Evolutionary conservation across 2,329 filamentous ascomycete genomes (phyloP).

Genomic region (Arthrobotrys megalospora): DNA sequence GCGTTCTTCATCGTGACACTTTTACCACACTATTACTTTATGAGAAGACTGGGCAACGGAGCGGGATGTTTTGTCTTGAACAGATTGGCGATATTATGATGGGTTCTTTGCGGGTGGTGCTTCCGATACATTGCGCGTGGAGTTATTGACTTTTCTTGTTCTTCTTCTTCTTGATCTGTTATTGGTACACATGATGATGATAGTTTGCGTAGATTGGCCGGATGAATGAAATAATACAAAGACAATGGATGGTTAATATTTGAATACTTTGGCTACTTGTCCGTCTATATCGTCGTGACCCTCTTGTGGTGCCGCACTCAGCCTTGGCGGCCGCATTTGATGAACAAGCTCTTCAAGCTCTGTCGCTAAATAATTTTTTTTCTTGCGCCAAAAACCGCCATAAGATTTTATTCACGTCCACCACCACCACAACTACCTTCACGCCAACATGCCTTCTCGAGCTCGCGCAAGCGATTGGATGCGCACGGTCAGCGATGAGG

Average conservation of each 20-base stretch:
- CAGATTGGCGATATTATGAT: slow-evolving; percentile 29
- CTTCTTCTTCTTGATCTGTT: neutral
- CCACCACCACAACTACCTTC: slow-evolving; percentile 1
- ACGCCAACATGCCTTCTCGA: slow-evolving; percentile 48
- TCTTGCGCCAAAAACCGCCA: neutral
- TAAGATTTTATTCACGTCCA: slow-evolving; percentile 24
- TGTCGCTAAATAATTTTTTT: slow-evolving; percentile 28
- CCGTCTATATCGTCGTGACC: neutral
- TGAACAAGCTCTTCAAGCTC: neutral
- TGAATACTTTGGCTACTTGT: neutral
- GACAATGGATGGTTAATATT: neutral
- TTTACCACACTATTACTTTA: slow-evolving; percentile 34
- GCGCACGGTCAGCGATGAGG: slow-evolving; percentile 42
- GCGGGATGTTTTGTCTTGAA: slow-evolving; percentile 17
- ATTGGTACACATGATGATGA: neutral
- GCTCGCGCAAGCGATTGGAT: slow-evolving; percentile 60
- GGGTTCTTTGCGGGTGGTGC: slow-evolving; percentile 21
- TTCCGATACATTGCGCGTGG: slow-evolving; percentile 31
- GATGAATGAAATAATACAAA: slow-evolving; percentile 2
- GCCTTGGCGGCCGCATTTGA: slow-evolving; percentile 29
- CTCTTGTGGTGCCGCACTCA: neutral
- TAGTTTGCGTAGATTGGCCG: slow-evolving; percentile 1
- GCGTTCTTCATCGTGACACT: slow-evolving; percentile 57
- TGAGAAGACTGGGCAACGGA: slow-evolving; percentile 30
- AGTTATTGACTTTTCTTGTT: slow-evolving; percentile 9